Evolutionary conservation across 495 filamentous ascomycete species (phyloP), one percentile per base, ranked within the genome.

Genomic region (Penicillium cosmopolitanum): DNA sequence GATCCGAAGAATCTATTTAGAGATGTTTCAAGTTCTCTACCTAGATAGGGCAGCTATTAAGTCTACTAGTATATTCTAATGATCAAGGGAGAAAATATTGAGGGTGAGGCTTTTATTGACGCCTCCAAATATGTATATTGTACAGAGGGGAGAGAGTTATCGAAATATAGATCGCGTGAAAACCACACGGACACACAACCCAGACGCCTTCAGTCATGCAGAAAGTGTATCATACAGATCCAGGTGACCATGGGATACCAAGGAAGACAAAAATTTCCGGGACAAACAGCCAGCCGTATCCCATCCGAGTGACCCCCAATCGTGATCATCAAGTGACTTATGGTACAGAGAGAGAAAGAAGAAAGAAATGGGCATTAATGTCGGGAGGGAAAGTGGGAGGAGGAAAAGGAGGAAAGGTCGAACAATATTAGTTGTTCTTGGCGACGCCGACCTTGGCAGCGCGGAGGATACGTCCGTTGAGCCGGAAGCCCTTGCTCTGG

Each of bases 391-490:
- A 43, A 9, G 42, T 6, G 42, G 4, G 42, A 44, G 8, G 28
- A 31, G 28, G 28, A 31, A 31, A 9, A 7, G 28, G 5, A 31
- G 28, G 25, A 31, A 9, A n/a, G 36, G 15, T 40, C 6, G 36
- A 40, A 42, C 21, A n/a, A 13, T 54, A 67, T 80, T 81, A 85
- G 61, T 79, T 73, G 72, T 88, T 87, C 76, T 88, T 86, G 42
- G 96, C 94, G 57, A 98, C 90, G 64, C 94, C 94, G 55, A 98
- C 94, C 84, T 98, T 96, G 63, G 94, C 91, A 59, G 94, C 89
- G 73, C 95, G 85, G 60, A 98, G 76, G 50, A 96, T 82, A 64
- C 95, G 80, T 58, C 95, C 95, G 73, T 98, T 97, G 52, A 97
- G 81, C 66, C 82, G 80, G 78, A 95, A 98, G 43, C 95, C 95